Evolutionary conservation across 2,329 filamentous ascomycete genomes (phyloP), one percentile per base, ranked within the genome.

Genomic region (Teratosphaeria zuluensis): DNA sequence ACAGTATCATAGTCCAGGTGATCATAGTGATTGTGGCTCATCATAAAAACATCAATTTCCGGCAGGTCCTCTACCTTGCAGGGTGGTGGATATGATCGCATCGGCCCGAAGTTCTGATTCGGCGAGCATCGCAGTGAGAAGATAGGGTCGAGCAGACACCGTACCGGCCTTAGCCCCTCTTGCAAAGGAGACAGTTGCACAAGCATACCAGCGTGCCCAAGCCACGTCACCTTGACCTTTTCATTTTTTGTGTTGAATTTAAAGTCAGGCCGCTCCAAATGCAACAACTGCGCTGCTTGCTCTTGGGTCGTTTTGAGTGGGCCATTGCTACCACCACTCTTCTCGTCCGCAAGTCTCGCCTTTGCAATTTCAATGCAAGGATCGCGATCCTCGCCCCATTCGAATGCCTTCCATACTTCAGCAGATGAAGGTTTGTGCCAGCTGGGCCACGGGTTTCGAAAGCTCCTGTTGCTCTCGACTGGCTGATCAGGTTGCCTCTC

Each of bases 11-110:
- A 69, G 60, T 82, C 79, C 53, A 82, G 72, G 60, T 83, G 80
- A 62, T 83, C 80, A 62, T 81, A 82, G 65, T 83, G 81, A 62
- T 81, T 80, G 66, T 83, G 81, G 58, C 76, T 79, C 53, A 83
- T 80, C 58, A 76, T 69, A 2, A 83, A 73, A 2, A 77, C 65
- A 58, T 83, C 80, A 11, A 82, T 69, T 1, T 78, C 72, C 0
- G 80, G 80, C 2, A 83, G 64, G 19, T 81, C 78, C 2, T 77
- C 70, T 2, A 80, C 63, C 0, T 64, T 63, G 64, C 80, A 83
- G 0, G 80, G 80, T 2, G 78, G 72, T 3, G 76, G 77, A 12
- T 77, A 78, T 56, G 80, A 81, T 42, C 80, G 72, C 51, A 78
- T 76, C 0, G 81, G 81, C 0, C 80, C 81, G 1, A 75, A 64